Evolutionary conservation across 148 eudicot species (phyloP).

Genomic region (Pouteria glomerata): DNA sequence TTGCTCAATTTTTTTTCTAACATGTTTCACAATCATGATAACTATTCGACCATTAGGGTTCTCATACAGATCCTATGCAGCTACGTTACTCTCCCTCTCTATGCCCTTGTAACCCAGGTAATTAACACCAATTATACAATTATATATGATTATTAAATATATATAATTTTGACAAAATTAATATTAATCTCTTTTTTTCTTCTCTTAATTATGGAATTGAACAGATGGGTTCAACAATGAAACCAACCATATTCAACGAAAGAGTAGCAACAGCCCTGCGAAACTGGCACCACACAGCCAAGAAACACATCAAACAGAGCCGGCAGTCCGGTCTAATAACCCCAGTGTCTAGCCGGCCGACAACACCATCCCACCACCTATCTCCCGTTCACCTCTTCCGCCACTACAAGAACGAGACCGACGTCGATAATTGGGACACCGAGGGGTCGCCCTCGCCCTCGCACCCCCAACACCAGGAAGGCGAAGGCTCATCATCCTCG

Average conservation of each 20-base stretch:
- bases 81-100: constrained; percentile 48
- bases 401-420: constrained; percentile 20
- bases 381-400: constrained; percentile 36
- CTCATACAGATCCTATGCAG: constrained; percentile 34
- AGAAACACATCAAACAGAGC: constrained; percentile 27
- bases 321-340: constrained; percentile 12
- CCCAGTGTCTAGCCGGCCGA: constrained; percentile 27
- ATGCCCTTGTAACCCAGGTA: no score
- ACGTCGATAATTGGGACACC: constrained; percentile 20
- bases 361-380: constrained; percentile 25
- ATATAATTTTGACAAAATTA: no score
- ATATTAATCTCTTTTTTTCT: no score
- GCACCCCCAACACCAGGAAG: not conserved
- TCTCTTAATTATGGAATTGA: no score
- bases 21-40: not conserved
- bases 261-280: constrained; percentile 26
- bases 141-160: no score
- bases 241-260: constrained; percentile 47
- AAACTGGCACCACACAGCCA: constrained; percentile 43
- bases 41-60: constrained; percentile 23
- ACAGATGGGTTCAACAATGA: constrained; percentile 54
- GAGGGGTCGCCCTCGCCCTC: constrained; percentile 4
- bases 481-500: no score
- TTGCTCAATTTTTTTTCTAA: not conserved
- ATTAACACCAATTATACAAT: no score